phyloP scores from a whole-genome alignment of 169 alveolate genomes.

The Cryptosporidium tyzzeri region DNA sequence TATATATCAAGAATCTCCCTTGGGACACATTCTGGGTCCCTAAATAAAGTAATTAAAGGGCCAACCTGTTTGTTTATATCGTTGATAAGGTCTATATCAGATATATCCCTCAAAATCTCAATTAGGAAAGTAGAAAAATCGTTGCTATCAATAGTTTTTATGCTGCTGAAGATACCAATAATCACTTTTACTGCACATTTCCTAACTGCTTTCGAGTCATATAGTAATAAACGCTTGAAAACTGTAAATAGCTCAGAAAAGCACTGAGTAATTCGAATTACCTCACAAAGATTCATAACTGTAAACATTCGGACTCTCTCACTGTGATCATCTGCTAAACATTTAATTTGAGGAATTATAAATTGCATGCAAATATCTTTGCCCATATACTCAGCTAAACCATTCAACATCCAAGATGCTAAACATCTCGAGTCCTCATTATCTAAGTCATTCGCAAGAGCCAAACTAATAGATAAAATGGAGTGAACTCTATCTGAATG shows the following conservation, averaged over 20 bases:
- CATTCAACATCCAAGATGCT: constrained; percentile 73
- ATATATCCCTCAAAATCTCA: not conserved
- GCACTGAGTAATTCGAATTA: constrained; percentile 35
- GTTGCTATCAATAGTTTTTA: not conserved
- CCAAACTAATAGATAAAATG: constrained; percentile 50
- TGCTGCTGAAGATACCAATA: constrained; percentile 46
- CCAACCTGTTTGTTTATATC: constrained; percentile 45
- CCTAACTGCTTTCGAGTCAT: constrained; percentile 38
- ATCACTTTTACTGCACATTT: constrained; percentile 31
- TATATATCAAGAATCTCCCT: constrained; percentile 25
- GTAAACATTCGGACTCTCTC: constrained; percentile 52
- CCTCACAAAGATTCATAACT: constrained; percentile 63
- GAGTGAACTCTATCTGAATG: constrained; percentile 62
- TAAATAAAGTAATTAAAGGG: constrained; percentile 56
- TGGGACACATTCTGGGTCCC: constrained; percentile 42
- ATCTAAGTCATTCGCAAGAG: constrained; percentile 70
- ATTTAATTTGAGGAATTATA: constrained; percentile 64
- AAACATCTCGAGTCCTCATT: constrained; percentile 76
- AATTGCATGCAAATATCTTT: constrained; percentile 68
- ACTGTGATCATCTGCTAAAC: constrained; percentile 68
- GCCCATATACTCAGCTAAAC: constrained; percentile 75
- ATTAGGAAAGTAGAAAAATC: constrained; percentile 7
- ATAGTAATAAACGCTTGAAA: constrained; percentile 11
- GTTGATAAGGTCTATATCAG: not conserved
- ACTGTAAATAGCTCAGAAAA: constrained; percentile 27